Evolutionary conservation across 768 basidiomycete species (phyloP), one percentile per base, ranked within the genome.

Genomic region (Lactarius akahatsu): DNA sequence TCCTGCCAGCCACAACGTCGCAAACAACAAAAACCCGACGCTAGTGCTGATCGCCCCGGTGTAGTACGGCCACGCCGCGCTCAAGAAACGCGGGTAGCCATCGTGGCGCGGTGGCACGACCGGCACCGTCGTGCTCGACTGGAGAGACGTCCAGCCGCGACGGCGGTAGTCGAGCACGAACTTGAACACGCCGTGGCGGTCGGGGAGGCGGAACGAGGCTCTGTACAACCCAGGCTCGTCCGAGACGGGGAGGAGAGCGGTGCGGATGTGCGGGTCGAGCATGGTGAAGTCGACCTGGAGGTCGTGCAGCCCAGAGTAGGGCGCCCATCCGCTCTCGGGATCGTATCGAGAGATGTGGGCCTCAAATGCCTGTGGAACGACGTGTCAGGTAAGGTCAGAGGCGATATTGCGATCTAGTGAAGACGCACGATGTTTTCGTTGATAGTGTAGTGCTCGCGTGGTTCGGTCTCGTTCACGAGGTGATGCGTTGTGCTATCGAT

Each of bases 171-270:
- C 85, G 54, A 97, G 78, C n/a, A 94, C 82, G 74, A 98, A 96
- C 75, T 98, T 98, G 85, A 96, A 99, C 18, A 99, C 97, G 28
- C 97, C 97, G 74, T 99, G 97, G 61, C 96, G 83, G 77, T 98
- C 96, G 8, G 97, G 97, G 2, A 87, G 89, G 50, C 86, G 87
- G 87, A 99, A 96, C 16, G 85, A 85, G n/a, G 87, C 85, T 16
- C 85, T 82, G 79, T 95, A 98, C 71, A 83, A 80, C 28, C 90
- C 89, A 3, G 88, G 84, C 30, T 77, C 69, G 0, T 82, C 83
- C 4, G 78, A 62, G 10, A 86, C 84, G 13, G 89, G 82, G 13
- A 76, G 80, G 11, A 99, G 82, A 8, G 89, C 78, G 16, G 88
- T 93, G 41, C 97, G 92, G 66, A 98, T 80, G 76, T 97, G 95